Percentiles rank a stretch among this genome's conserved stretches.
These are phyloP conservation scores for Populus tremula DNA, from an alignment of 345 rosid genomes.

Conservation along the genomic window DNA sequence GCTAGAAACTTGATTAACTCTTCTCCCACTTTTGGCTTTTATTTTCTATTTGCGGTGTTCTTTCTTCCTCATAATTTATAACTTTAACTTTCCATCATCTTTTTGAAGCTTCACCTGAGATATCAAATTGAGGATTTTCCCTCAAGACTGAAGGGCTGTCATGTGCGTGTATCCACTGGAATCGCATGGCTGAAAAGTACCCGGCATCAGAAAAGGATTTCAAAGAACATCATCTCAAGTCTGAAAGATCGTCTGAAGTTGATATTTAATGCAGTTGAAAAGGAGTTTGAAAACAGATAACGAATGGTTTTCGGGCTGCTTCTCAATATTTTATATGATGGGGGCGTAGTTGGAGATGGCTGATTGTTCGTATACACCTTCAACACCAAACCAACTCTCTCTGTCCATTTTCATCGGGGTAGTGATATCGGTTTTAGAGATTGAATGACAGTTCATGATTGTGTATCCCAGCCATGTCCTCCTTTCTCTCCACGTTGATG, in stretches of 20 bases:
- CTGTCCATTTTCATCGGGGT: neutral
- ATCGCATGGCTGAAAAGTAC: slow-evolving; percentile 95
- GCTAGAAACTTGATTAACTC: neutral
- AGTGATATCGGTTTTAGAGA: neutral
- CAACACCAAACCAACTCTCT: neutral
- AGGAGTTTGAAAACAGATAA: slow-evolving; percentile 57
- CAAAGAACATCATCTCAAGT: slow-evolving; percentile 62
- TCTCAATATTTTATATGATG: neutral
- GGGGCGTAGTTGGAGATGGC: neutral
- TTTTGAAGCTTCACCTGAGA: slow-evolving; percentile 70
- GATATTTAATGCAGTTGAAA: slow-evolving; percentile 61
- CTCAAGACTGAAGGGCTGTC: slow-evolving; percentile 52
- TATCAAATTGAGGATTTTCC: slow-evolving; percentile 75
- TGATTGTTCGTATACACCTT: neutral
- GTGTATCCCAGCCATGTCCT: neutral
- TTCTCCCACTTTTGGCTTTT: neutral
- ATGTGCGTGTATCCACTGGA: slow-evolving; percentile 60
- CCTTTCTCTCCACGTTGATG: neutral
- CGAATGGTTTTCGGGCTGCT: neutral
- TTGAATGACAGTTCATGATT: neutral
- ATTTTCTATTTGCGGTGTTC: neutral
- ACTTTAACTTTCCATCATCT: neutral
- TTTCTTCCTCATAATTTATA: slow-evolving; percentile 1
- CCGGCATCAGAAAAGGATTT: slow-evolving; percentile 64
- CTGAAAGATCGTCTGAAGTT: slow-evolving; percentile 72